These are phyloP conservation scores for Cubamyces sp. DNA, from an alignment of 768 basidiomycete species.

Conservation along the genomic window DNA sequence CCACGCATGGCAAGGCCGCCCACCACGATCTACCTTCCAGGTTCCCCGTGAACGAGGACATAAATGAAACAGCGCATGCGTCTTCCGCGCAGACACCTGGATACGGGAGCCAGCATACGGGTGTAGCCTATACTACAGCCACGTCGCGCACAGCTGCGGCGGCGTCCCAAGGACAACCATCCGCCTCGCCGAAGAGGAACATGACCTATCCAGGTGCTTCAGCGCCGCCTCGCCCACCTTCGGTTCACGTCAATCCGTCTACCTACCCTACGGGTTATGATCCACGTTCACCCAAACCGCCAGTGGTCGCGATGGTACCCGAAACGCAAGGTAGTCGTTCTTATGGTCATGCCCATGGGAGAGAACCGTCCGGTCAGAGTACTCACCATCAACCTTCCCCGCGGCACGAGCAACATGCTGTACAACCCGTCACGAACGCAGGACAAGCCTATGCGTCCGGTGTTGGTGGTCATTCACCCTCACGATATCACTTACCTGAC, in stretches of 20 bases:
- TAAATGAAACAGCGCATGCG: neutral
- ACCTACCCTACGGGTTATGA: slow-evolving; percentile 10
- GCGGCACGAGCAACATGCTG: neutral
- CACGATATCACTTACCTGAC: slow-evolving; percentile 10
- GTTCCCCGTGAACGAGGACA: slow-evolving; percentile 18
- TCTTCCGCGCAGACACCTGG: neutral
- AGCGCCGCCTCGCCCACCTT: slow-evolving; percentile 3
- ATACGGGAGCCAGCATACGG: slow-evolving; percentile 6
- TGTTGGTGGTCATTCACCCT: slow-evolving; percentile 9
- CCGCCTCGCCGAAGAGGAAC: slow-evolving; percentile 19
- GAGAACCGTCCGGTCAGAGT: slow-evolving; percentile 10
- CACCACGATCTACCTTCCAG: slow-evolving; percentile 3
- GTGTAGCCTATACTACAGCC: neutral
- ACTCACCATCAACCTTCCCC: slow-evolving; percentile 6
- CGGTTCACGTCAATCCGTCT: slow-evolving; percentile 11
- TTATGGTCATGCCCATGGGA: neutral
- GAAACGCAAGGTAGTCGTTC: neutral
- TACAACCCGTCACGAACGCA: neutral
- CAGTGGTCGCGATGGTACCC: slow-evolving; percentile 1
- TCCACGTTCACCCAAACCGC: slow-evolving; percentile 25
- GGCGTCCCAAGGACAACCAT: neutral
- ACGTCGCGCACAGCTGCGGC: neutral
- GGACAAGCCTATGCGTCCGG: neutral
- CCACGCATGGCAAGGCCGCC: neutral
- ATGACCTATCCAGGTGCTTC: slow-evolving; percentile 22